Evolutionary conservation across 2,329 filamentous ascomycete species (phyloP).

Genomic region (Pyrenochaeta sp.): DNA sequence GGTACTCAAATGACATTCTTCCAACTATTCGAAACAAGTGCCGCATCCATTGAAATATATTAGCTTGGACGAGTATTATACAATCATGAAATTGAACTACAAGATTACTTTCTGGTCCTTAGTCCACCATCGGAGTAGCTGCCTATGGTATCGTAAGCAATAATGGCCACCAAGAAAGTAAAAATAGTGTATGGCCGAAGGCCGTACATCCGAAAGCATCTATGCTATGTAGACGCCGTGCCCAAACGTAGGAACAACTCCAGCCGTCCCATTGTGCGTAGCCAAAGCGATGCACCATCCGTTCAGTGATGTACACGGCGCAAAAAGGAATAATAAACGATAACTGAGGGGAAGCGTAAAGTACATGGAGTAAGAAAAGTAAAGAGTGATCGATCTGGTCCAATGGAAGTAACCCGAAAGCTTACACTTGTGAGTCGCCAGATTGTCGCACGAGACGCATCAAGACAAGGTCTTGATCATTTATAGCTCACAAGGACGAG

Average conservation of each 20-base stretch:
- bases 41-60: background rate
- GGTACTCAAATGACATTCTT: background rate
- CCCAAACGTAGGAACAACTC: slow-evolving; percentile 7
- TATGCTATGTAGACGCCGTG: slow-evolving; percentile 31
- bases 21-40: background rate
- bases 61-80: background rate
- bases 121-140: background rate
- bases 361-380: background rate
- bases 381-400: background rate
- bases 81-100: background rate
- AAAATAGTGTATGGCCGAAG: background rate
- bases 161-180: background rate
- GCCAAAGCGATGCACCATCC: slow-evolving; percentile 1
- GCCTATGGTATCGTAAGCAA: slow-evolving; percentile 15
- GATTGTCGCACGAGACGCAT: background rate
- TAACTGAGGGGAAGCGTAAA: background rate
- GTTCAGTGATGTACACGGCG: background rate
- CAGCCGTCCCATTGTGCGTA: background rate
- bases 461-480: too few species aligned
- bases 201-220: background rate
- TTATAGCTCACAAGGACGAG: too few species aligned
- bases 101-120: background rate
- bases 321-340: background rate
- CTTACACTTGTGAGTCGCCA: background rate
- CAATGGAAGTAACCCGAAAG: background rate